Base-by-base conservation (phyloP, 306 rosid species). In the Vigna unguiculata region DNA sequence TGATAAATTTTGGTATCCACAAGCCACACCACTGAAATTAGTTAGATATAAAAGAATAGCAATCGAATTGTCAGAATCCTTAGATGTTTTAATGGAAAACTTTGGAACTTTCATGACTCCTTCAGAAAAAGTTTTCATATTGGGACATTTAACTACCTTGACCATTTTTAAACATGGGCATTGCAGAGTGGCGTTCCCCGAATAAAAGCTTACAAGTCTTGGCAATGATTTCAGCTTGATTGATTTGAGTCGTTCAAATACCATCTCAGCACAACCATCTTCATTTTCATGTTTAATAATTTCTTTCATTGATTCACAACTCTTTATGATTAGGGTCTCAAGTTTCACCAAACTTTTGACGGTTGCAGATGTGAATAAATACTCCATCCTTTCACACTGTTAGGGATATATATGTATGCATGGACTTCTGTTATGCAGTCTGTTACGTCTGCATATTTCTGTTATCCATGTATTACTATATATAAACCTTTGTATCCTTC, bases 271-370 rank as follows among this genome's bases (percentile, higher is more conserved):
- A 46, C 43, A 11, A 21, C 14, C 17, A 58, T 57, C 76, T 28
- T 69, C 58, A 19, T 15, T 22, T 51, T 58, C 76, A 9, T 46
- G 1, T 19, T 21, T 22, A 20, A 69, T 53, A 17, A 78, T 46
- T 34, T 69, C 53, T 58, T 70, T 20, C 1, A 78, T 55, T 46
- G 54, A 46, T 34, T 34, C 6, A 58, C 82, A 78, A 0, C 55
- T 14, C 0, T 32, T 6, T 32, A 32, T 6, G 36, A 1, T 32
- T 58, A 82, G 41, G 3, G 0, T 10, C 55, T 62, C 8, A 24
- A 81, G 78, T 13, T 17, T 51, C 43, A 0, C 69, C 68, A 82
- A 71, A 47, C 71, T 77, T 64, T 15, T 77, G 21, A 70, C 75
- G 1, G 55, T 71, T 28, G 78, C 63, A 17, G 5, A 32, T 32